These are phyloP conservation scores for Ballota nigra DNA, from an alignment of 257 asterid genomes.

Conservation along the genomic window DNA sequence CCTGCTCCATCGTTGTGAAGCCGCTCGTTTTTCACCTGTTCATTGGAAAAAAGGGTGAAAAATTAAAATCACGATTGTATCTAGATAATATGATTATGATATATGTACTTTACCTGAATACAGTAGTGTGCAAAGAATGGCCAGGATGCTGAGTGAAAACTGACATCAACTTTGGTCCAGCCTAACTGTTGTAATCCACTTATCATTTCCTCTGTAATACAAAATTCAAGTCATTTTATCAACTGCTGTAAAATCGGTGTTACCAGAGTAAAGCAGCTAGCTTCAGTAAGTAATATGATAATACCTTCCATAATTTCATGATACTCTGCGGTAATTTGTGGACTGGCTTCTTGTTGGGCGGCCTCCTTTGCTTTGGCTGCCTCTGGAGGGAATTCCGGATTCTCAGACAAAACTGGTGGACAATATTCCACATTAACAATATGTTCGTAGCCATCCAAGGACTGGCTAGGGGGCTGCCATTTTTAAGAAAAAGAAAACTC, in stretches of 20 bases:
- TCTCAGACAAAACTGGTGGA: constrained; percentile 59
- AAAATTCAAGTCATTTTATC: constrained; percentile 11
- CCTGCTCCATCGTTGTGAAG: constrained; percentile 82
- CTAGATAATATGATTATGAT: not conserved
- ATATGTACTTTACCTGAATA: constrained; percentile 55
- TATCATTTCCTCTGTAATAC: constrained; percentile 72
- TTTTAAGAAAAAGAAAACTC: constrained; percentile 6
- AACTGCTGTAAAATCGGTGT: not conserved
- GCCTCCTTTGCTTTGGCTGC: constrained; percentile 91
- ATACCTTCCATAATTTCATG: constrained; percentile 91
- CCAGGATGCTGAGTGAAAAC: constrained; percentile 77
- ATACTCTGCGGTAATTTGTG: constrained; percentile 54
- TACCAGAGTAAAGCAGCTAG: not conserved
- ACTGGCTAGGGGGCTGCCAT: constrained; percentile 58
- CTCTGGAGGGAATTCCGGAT: constrained; percentile 65
- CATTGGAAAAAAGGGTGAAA: not conserved
- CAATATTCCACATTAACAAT: constrained; percentile 73
- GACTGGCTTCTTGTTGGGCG: constrained; percentile 67
- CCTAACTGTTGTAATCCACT: constrained; percentile 75
- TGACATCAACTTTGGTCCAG: constrained; percentile 86
- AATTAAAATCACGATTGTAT: not conserved
- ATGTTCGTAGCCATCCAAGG: constrained; percentile 89
- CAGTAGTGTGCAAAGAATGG: constrained; percentile 89
- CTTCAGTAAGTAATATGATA: not conserved
- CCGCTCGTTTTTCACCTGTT: constrained; percentile 86